A percentile compares a stretch with the other conserved stretches of the same genome.
These are phyloP conservation scores for Candida rishiriensis DNA, from an alignment of 805 yeast genomes.

Conservation along the genomic window DNA sequence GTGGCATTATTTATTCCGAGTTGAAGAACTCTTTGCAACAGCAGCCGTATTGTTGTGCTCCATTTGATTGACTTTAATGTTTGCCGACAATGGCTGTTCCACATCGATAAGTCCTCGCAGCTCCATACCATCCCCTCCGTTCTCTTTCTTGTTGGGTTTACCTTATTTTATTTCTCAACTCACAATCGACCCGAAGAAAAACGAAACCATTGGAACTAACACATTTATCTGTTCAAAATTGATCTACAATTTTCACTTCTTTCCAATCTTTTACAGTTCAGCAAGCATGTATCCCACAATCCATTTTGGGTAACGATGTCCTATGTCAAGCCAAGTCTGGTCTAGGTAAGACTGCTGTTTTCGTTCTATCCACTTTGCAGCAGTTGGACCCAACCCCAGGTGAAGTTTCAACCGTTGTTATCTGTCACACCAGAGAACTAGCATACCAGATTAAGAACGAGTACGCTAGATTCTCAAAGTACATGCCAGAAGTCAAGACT, in stretches of 20 bases:
- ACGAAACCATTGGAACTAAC: conserved; percentile 3
- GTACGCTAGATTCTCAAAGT: conserved; percentile 95
- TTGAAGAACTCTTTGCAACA: no score
- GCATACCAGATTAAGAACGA: conserved; percentile 98
- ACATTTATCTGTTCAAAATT: neutral
- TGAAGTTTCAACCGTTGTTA: conserved; percentile 88
- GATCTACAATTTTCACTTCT: no score
- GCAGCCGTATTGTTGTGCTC: no score
- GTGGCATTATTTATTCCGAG: no score
- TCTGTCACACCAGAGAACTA: conserved; percentile 97
- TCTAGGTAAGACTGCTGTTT: conserved; percentile 98
- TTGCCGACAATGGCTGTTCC: no score
- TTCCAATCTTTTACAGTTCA: conserved; percentile 60
- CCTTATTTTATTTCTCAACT: no score
- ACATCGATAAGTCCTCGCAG: no score
- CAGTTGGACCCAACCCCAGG: conserved; percentile 97
- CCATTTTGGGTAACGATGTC: conserved; percentile 96
- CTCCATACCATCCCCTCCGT: no score
- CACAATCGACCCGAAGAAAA: no score
- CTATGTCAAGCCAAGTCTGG: conserved; percentile 99
- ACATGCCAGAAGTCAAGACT: conserved; percentile 96
- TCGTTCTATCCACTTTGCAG: conserved; percentile 91
- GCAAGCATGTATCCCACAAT: conserved; percentile 97
- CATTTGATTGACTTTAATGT: no score
- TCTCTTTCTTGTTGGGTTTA: no score